phyloP scores from a whole-genome alignment of 169 alveolate genomes.

The Amoebophrya sp. region DNA sequence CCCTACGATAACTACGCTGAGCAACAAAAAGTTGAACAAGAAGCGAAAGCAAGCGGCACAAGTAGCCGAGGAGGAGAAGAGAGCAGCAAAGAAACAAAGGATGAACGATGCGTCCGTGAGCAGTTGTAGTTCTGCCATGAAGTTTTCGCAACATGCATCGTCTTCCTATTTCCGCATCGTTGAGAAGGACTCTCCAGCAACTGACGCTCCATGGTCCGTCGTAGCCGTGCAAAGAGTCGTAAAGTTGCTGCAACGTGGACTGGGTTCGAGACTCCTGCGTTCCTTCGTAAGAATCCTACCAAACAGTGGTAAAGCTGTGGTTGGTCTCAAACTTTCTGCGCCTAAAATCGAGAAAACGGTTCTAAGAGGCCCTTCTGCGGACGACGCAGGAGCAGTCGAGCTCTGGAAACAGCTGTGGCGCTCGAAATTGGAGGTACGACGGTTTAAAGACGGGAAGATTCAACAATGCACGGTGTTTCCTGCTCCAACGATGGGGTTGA shows the following conservation, averaged over 20 bases:
- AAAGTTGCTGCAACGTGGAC: background rate
- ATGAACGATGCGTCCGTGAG: background rate
- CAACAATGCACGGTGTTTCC: background rate
- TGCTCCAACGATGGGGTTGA: background rate
- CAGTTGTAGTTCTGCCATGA: too few species aligned
- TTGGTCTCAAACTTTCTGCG: background rate
- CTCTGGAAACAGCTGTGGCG: background rate
- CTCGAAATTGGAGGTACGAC: background rate
- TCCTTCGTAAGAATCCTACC: background rate
- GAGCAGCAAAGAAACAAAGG: background rate
- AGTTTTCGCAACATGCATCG: background rate
- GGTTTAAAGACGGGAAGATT: conserved; percentile 4
- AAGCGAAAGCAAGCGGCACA: background rate
- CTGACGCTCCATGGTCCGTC: background rate
- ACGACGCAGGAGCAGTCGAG: background rate
- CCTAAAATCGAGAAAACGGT: background rate
- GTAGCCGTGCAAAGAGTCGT: background rate
- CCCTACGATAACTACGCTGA: too few species aligned
- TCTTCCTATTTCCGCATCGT: background rate
- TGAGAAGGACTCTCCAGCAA: background rate
- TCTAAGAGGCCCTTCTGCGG: background rate
- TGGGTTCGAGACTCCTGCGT: background rate
- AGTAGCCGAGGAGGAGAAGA: background rate
- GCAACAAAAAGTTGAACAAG: too few species aligned
- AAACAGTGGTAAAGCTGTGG: background rate